These are phyloP conservation scores for Diaporthe velutina DNA, from an alignment of 2,329 filamentous ascomycete species.

Conservation along the genomic window DNA sequence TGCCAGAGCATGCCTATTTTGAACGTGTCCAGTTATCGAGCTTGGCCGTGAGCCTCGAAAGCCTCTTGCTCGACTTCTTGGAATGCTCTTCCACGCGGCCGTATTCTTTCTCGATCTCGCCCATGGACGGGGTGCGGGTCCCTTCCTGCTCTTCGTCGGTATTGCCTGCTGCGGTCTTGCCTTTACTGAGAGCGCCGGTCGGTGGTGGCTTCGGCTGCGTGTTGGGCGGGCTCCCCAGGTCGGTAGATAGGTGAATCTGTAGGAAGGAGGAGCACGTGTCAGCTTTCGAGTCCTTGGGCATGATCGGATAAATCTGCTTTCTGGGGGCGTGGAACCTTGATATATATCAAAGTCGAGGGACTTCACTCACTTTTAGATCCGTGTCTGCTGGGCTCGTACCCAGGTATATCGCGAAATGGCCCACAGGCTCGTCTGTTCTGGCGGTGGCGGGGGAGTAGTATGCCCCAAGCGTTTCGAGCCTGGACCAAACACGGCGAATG, in stretches of 20 bases:
- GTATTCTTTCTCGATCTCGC: not conserved
- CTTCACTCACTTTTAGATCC: not conserved
- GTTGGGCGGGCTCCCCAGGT: not conserved
- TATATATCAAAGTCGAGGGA: not conserved
- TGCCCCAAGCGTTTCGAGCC: not conserved
- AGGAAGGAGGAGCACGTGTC: not conserved
- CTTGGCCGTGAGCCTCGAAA: not conserved
- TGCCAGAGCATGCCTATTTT: not conserved
- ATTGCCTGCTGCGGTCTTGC: not conserved
- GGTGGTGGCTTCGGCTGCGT: not conserved
- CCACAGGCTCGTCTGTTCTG: not conserved
- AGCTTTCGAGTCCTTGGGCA: not conserved
- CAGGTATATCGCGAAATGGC: slow-evolving; percentile 8
- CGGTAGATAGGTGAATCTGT: not conserved
- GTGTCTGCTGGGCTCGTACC: not conserved
- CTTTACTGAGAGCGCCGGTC: not conserved
- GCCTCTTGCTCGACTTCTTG: not conserved
- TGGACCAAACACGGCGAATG: not conserved
- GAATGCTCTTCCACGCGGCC: not conserved
- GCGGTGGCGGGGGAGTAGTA: not conserved
- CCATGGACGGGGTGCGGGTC: not conserved
- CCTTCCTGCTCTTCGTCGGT: not conserved
- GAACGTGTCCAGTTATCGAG: not conserved
- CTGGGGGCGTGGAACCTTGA: too few relatives aligned
- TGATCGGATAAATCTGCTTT: not conserved